Base-by-base conservation (phyloP, 2,329 filamentous ascomycete genomes). In the Apiospora kogelbergensis region DNA sequence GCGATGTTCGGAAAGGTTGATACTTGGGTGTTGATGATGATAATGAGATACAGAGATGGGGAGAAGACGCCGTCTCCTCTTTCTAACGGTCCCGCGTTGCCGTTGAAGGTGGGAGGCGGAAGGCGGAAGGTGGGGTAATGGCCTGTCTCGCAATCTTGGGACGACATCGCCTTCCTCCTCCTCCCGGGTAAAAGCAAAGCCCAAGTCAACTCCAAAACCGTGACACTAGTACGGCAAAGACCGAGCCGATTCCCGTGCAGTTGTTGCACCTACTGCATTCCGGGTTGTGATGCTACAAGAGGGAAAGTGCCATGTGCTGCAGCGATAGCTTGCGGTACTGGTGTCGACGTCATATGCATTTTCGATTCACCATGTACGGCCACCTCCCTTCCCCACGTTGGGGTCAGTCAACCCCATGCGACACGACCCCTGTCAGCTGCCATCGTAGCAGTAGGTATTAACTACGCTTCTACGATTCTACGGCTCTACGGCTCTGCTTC, bases 111-210 rank as follows among this genome's bases (percentile, higher is more conserved):
- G n/a, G n/a, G n/a, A n/a, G n/a, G n/a, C n/a, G n/a, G n/a, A n/a
- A n/a, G n/a, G n/a, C n/a, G n/a, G 53, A 37, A 37, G 53, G 53
- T 60, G 53, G 53, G 53, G 53, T 60, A 60, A 60, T 37, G 30
- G 26, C 26, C 24, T 57, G 11, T 24, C 46, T 45, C 3, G n/a
- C 20, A 13, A 22, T 10, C n/a, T 9, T 53, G 6, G 6, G 7
- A 48, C 13, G 7, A 48, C 46, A 17, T 57, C 33, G 30, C 30
- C 53, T 26, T 37, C 17, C 9, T 60, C n/a, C 26, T n/a, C 26
- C 26, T 57, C 46, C 46, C 13, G 24, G 24, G 15, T 17, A 30
- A 26, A 26, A 30, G 24, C 13, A 30, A 26, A 26, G 17, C 13
- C 13, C 46, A 30, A 17, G 4, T 53, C 9, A 33, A 33, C 48